Evolutionary conservation across 139 green algal genomes (phyloP).

Genomic region (Tetraselmis striata): DNA sequence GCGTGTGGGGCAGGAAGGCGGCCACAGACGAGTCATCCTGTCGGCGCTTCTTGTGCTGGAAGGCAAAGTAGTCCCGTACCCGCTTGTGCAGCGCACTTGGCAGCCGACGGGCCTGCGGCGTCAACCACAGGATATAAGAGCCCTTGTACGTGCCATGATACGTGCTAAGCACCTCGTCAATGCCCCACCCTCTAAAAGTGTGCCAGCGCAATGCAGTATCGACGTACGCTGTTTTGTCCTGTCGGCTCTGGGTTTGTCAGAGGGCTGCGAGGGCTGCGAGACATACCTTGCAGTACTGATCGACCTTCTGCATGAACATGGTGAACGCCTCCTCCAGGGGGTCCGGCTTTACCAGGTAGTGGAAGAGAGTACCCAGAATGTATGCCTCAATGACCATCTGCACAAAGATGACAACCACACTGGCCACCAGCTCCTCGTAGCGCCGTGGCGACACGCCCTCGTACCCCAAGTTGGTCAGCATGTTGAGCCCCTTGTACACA

Average conservation of each 20-base stretch:
- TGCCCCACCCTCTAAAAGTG: too few relatives aligned
- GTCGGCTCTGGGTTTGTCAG: too few relatives aligned
- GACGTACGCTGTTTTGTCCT: too few relatives aligned
- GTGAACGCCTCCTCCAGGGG: slow-evolving; percentile 24
- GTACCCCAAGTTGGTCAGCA: slow-evolving; percentile 31
- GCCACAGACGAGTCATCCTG: slow-evolving; percentile 20
- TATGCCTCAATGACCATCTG: slow-evolving; percentile 34
- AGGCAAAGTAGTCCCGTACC: slow-evolving; percentile 27
- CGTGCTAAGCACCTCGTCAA: too few relatives aligned
- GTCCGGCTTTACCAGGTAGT: slow-evolving; percentile 41
- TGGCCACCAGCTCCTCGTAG: slow-evolving; percentile 21
- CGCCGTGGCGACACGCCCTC: slow-evolving; percentile 20
- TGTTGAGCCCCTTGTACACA: slow-evolving; percentile 30
- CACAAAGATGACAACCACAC: slow-evolving; percentile 19
- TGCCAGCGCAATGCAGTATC: too few relatives aligned
- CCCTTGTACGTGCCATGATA: too few relatives aligned
- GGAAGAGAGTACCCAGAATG: slow-evolving; percentile 35
- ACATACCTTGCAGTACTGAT: slow-evolving; percentile 22
- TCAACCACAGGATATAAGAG: too few relatives aligned
- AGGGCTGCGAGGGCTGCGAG: too few relatives aligned
- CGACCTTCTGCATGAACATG: slow-evolving; percentile 9
- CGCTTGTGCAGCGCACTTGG: slow-evolving; percentile 17
- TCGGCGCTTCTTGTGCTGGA: slow-evolving; percentile 33
- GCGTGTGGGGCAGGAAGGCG: slow-evolving; percentile 14
- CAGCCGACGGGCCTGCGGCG: slow-evolving; percentile 11